These are phyloP conservation scores for Grammothele lineata DNA, from an alignment of 768 basidiomycete genomes.

Conservation along the genomic window DNA sequence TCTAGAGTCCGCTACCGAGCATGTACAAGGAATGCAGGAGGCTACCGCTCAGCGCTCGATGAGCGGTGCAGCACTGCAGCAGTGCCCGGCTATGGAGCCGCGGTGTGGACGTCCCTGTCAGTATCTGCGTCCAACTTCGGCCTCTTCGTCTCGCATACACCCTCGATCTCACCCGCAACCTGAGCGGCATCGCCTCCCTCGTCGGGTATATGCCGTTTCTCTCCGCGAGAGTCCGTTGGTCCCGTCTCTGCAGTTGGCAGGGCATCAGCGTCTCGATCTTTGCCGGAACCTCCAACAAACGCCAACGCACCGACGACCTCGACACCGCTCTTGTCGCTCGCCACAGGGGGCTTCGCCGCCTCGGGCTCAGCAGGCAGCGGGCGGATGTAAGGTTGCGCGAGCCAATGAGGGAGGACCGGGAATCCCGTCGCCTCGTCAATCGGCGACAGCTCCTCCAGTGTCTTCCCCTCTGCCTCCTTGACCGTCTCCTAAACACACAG, in stretches of 20 bases:
- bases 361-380: slow-evolving; percentile 26
- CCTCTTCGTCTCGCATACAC: slow-evolving; percentile 6
- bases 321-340: slow-evolving; percentile 6
- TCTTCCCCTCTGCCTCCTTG: slow-evolving; percentile 35
- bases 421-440: slow-evolving; percentile 47
- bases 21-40: too few relatives aligned
- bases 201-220: slow-evolving; percentile 10
- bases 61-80: too few relatives aligned
- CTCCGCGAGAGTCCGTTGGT: background rate
- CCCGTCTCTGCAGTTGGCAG: background rate
- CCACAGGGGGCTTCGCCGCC: slow-evolving; percentile 1
- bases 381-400: slow-evolving; percentile 68
- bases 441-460: slow-evolving; percentile 34
- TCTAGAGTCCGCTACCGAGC: too few relatives aligned
- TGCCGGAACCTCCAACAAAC: background rate
- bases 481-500: too few relatives aligned
- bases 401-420: slow-evolving; percentile 59
- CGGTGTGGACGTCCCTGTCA: too few relatives aligned
- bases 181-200: background rate
- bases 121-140: slow-evolving; percentile 4
- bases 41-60: too few relatives aligned
- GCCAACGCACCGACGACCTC: background rate
- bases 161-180: background rate
- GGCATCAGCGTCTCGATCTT: background rate
- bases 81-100: too few relatives aligned